Evolutionary conservation across 2,329 filamentous ascomycete genomes (phyloP), one percentile per base, ranked within the genome.

Genomic region (Aspergillus sp.): DNA sequence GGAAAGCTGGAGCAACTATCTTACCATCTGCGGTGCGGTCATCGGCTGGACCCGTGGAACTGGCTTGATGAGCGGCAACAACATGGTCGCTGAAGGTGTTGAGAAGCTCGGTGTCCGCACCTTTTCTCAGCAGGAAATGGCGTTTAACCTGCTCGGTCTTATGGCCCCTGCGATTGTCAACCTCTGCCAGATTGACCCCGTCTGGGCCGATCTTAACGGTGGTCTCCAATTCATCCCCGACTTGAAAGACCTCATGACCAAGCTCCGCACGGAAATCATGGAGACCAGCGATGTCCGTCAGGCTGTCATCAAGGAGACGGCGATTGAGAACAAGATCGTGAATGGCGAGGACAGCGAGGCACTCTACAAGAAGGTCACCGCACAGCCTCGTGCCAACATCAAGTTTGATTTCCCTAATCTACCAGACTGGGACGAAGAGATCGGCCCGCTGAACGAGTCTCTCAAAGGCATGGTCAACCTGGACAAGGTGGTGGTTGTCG

Each of bases 21-120:
- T 98, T 51, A 96, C 89, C 39, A 91, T 98, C 49, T 98, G 91
- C 51, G 91, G 91, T 69, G 89, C 89, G 42, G 86, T 96, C 61
- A 98, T 98, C 57, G 91, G 91, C 42, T 98, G 91, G 91, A 98
- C 91, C 48, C 89, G 91, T 67, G 91, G 89, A 45, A 98, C 91
- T 42, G 91, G 91, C 57, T 78, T 98, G 50, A 98, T 98, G 89
- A 84, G 82, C 46, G 88, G 83, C 53, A 96, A 96, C 72, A 96
- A 98, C 63, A 79, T 96, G 49, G 88, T 96, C 44, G 91, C 91
- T 22, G 89, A 96, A 60, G 91, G 89, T 39, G 86, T 98, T 35
- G 91, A 98, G 69, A 85, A 84, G 50, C 91, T 93, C 46, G 91
- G 91, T 51, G 91, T 96, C 15, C 86, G 91, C 50, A 98, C 91